Evolutionary conservation across 352 stramenopile species (phyloP), one percentile per base, ranked within the genome.

Genomic region (Globisporangium middletonii): DNA sequence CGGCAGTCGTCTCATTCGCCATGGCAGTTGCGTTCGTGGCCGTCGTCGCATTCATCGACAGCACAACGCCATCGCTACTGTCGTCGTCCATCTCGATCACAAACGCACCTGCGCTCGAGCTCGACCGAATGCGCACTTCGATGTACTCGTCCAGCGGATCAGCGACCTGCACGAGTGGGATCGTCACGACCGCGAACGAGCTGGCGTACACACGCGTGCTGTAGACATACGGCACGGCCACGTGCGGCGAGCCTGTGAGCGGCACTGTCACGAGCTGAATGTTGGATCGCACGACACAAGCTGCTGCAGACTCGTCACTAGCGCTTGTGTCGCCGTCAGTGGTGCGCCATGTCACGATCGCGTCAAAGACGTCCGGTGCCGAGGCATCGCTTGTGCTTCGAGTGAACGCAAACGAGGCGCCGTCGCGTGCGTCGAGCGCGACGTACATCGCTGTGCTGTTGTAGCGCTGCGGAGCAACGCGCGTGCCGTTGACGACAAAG

Each of bases 171-270:
- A 72, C 37, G 16, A 74, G 35, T 19, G 69, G 69, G 15, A 73
- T 57, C 19, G 63, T 68, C 16, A 74, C n/a, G 5, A 54, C 49
- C 0, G 60, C 63, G 5, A 50, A 55, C 19, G 44, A 11, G 38
- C 49, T 57, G n/a, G 49, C 42, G 27, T 68, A 70, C 1, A 67
- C 60, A 12, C 60, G 71, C 15, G 50, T 50, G 50, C 69, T 77
- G 60, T 67, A 74, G 1, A 60, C 45, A 30, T 67, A 70, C 4
- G 66, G 65, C 15, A 49, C 23, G 11, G 58, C 41, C 1, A 63
- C 53, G 15, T 27, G 60, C 33, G 59, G 33, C 7, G 50, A 7
- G 13, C 26, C 16, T 3, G 7, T 45, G 28, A 37, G 63, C 23
- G 59, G 50, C 35, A 73, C 48, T 3, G 50, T 55, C 7, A 70